A percentile compares a stretch with the other conserved stretches of the same genome.
phyloP scores from a whole-genome alignment of 164 flowering plant species.

The grape (Vitis vinifera) region DNA sequence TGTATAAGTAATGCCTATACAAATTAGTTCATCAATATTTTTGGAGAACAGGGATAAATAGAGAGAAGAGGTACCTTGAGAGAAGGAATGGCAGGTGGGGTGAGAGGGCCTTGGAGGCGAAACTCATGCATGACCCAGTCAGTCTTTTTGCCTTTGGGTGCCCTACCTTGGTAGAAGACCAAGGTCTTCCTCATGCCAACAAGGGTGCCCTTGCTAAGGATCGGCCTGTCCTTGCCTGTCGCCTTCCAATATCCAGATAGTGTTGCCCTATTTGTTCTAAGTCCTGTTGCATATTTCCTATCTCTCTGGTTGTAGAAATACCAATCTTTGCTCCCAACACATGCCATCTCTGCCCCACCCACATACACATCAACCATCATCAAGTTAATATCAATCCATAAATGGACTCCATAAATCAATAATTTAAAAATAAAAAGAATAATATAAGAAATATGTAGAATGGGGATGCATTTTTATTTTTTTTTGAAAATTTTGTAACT shows the following conservation, averaged over 20 bases:
- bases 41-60: neutral
- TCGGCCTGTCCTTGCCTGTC: slow-evolving; percentile 69
- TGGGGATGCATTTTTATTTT: no score
- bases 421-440: no score
- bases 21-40: no score
- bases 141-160: slow-evolving; percentile 71
- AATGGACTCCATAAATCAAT: no score
- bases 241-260: slow-evolving; percentile 83
- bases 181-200: slow-evolving; percentile 89
- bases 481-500: no score
- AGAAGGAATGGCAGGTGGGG: slow-evolving; percentile 25
- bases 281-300: slow-evolving; percentile 76
- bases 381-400: neutral
- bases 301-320: slow-evolving; percentile 71
- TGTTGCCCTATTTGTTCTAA: slow-evolving; percentile 74
- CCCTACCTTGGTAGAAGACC: slow-evolving; percentile 77
- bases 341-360: slow-evolving; percentile 41
- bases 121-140: slow-evolving; percentile 94
- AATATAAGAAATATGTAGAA: no score
- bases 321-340: slow-evolving; percentile 81
- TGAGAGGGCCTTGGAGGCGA: slow-evolving; percentile 48
- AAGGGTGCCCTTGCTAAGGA: slow-evolving; percentile 35
- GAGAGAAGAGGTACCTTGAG: slow-evolving; percentile 26
- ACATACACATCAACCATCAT: neutral
- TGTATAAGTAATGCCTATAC: no score